These are phyloP conservation scores for Globisporangium middletonii DNA, from an alignment of 352 stramenopile species.

Conservation along the genomic window DNA sequence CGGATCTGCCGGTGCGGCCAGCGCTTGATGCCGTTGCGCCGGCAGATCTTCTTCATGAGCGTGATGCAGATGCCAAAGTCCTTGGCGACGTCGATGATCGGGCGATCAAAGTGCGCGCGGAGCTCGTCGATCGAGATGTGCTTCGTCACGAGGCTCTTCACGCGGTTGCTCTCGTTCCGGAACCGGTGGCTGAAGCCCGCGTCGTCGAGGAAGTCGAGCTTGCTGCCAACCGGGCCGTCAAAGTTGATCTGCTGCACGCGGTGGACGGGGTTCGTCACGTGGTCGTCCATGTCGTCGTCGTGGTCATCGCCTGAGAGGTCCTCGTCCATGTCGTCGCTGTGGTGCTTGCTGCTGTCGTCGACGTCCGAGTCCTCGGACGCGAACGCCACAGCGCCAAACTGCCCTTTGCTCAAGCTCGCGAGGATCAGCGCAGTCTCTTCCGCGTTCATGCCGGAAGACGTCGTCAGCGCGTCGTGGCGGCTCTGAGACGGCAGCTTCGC, in stretches of 20 bases:
- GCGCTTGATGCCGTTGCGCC: constrained; percentile 64
- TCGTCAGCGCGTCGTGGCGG: background rate
- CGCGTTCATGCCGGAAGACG: constrained; percentile 40
- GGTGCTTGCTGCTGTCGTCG: constrained; percentile 27
- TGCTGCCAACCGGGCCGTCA: constrained; percentile 58
- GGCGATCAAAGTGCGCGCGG: constrained; percentile 77
- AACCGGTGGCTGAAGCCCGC: constrained; percentile 70
- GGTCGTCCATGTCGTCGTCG: constrained; percentile 12
- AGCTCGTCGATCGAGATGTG: constrained; percentile 87
- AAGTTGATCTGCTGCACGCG: constrained; percentile 72
- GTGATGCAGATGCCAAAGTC: constrained; percentile 89
- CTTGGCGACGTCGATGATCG: constrained; percentile 87
- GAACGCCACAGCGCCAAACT: constrained; percentile 17
- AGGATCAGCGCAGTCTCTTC: constrained; percentile 86
- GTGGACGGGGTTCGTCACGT: constrained; percentile 27
- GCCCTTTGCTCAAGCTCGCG: constrained; percentile 71
- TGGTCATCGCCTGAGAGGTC: constrained; percentile 25
- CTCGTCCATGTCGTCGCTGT: constrained; percentile 44
- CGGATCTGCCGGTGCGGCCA: constrained; percentile 70
- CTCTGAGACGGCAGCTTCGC: too few species aligned
- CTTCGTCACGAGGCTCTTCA: constrained; percentile 84
- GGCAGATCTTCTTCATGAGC: constrained; percentile 83
- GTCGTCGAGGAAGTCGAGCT: constrained; percentile 71
- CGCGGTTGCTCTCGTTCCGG: constrained; percentile 81
- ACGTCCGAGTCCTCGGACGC: constrained; percentile 10